Evolutionary conservation across 2,329 filamentous ascomycete species (phyloP).

Genomic region (Colletotrichum tropicicola): DNA sequence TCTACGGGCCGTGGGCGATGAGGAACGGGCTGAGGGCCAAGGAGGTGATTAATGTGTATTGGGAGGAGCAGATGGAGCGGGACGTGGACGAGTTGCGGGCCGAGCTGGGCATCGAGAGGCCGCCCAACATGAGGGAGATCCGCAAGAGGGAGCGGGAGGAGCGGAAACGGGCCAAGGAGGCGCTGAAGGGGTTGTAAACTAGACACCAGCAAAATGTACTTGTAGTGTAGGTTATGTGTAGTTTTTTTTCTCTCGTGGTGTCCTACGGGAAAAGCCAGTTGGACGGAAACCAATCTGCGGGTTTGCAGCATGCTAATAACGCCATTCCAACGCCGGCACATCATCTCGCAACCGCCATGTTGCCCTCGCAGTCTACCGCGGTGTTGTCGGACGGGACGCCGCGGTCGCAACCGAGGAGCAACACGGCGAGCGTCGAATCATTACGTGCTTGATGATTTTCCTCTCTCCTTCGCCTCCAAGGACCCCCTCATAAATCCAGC

Average conservation of each 20-base stretch:
- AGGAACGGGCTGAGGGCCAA: constrained; percentile 79
- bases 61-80: constrained; percentile 92
- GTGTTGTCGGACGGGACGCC: no score
- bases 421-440: not conserved
- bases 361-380: no score
- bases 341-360: not conserved
- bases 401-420: not conserved
- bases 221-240: constrained; percentile 23
- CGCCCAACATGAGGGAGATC: constrained; percentile 84
- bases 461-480: not conserved
- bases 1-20: constrained; percentile 91
- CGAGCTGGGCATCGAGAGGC: constrained; percentile 85
- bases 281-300: constrained; percentile 16
- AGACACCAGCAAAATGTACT: not conserved
- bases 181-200: no score
- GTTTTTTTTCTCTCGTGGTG: not conserved
- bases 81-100: constrained; percentile 80
- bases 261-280: not conserved
- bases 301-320: constrained; percentile 21
- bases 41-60: constrained; percentile 95
- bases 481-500: constrained; percentile 61
- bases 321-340: constrained; percentile 24
- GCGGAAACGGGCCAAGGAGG: constrained; percentile 70
- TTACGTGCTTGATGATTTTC: not conserved
- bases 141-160: constrained; percentile 75